Evolutionary conservation across 768 basidiomycete genomes (phyloP).

Genomic region (Calocera viscosa): DNA sequence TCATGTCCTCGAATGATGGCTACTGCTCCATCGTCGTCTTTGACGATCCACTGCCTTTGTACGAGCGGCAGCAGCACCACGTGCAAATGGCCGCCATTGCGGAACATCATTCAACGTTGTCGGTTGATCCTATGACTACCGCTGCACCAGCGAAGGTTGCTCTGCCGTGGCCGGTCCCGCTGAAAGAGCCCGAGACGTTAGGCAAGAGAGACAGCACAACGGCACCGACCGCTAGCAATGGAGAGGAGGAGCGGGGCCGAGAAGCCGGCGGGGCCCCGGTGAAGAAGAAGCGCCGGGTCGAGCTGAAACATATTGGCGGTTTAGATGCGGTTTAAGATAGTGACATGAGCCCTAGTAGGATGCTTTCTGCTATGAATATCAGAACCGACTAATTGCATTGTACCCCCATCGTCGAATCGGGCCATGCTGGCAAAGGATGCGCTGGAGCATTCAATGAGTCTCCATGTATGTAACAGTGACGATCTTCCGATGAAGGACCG

Average conservation of each 20-base stretch:
- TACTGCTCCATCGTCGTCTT: conserved; percentile 94
- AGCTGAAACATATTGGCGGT: conserved; percentile 29
- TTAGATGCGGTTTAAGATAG: background rate
- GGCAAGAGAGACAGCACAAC: background rate
- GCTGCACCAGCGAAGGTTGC: conserved; percentile 19
- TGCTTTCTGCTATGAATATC: background rate
- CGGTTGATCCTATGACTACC: conserved; percentile 18
- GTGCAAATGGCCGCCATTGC: conserved; percentile 87
- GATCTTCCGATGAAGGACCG: too few species aligned
- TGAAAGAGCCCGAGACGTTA: conserved; percentile 19
- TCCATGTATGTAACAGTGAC: too few species aligned
- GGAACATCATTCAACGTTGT: conserved; percentile 51
- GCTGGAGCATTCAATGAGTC: too few species aligned
- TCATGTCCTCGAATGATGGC: conserved; percentile 86
- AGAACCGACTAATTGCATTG: too few species aligned
- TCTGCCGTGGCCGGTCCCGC: conserved; percentile 19
- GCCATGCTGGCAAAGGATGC: too few species aligned
- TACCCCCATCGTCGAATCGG: too few species aligned
- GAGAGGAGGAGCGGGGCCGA: conserved; percentile 10
- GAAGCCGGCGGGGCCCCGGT: conserved; percentile 38
- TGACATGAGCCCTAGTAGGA: background rate
- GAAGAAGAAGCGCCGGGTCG: conserved; percentile 78
- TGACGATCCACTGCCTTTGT: conserved; percentile 79
- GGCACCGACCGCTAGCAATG: conserved; percentile 5
- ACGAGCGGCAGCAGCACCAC: conserved; percentile 83